Conservation (phyloP, 2,329 filamentous ascomycete genomes). For the Pseudogymnoascus sp. region DNA sequence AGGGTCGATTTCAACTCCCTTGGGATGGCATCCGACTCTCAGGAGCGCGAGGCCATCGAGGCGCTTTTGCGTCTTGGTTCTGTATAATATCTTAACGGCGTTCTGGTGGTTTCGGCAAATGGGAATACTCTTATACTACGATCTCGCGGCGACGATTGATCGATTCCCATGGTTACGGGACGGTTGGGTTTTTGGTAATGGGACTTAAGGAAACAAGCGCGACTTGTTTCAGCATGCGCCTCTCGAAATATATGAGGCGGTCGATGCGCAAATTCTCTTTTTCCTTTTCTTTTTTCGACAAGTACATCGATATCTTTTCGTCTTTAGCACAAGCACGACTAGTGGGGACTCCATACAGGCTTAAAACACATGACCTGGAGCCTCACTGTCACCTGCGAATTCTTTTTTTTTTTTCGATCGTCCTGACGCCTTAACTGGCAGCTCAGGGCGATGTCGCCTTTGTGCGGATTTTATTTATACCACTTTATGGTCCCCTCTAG, state of each 20-base stretch:
- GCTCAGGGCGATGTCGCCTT: neutral
- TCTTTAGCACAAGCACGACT: neutral
- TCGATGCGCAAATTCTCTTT: constrained; percentile 6
- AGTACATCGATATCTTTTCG: constrained; percentile 5
- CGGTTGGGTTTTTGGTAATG: constrained; percentile 6
- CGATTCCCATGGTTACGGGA: neutral
- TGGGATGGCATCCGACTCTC: constrained; percentile 45
- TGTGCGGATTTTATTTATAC: constrained; percentile 6
- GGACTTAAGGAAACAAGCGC: neutral
- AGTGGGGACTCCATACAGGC: constrained; percentile 3
- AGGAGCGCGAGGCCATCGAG: constrained; percentile 75
- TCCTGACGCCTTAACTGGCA: constrained; percentile 4
- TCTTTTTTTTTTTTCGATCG: neutral
- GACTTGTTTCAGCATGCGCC: constrained; percentile 1
- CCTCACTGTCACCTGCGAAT: constrained; percentile 10
- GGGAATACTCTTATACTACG: constrained; percentile 7
- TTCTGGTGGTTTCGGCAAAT: constrained; percentile 6
- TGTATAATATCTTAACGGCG: constrained; percentile 41
- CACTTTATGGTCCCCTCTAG: neutral
- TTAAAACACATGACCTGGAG: constrained; percentile 8
- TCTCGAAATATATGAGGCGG: constrained; percentile 4
- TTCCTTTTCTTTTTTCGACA: neutral
- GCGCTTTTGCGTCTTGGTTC: constrained; percentile 74
- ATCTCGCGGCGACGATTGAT: constrained; percentile 12
- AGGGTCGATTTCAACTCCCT: constrained; percentile 42